Evolutionary conservation across 2,329 filamentous ascomycete genomes (phyloP).

Genomic region (Diaporthe batatas): DNA sequence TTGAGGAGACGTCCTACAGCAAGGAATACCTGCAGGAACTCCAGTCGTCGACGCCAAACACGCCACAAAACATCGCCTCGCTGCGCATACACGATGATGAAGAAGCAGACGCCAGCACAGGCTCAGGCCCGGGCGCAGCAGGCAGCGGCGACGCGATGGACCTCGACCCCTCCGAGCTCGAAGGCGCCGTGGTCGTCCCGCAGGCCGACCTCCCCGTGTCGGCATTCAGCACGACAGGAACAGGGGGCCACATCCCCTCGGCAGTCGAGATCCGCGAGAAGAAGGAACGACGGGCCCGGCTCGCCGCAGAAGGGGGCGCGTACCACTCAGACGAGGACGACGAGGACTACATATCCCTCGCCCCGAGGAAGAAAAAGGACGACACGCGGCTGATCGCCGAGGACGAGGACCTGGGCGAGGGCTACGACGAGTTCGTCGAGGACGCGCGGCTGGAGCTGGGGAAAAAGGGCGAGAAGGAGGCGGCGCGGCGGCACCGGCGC

Average conservation of each 20-base stretch:
- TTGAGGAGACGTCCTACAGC: slow-evolving; percentile 83
- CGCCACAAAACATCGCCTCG: slow-evolving; percentile 73
- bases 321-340: slow-evolving; percentile 68
- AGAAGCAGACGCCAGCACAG: too few relatives aligned
- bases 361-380: slow-evolving; percentile 68
- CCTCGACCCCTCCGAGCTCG: slow-evolving; percentile 71
- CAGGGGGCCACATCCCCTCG: slow-evolving; percentile 72
- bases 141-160: slow-evolving; percentile 62
- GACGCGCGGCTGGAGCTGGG: slow-evolving; percentile 85
- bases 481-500: slow-evolving; percentile 73
- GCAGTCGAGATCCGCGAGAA: slow-evolving; percentile 90
- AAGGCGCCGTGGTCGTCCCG: slow-evolving; percentile 75
- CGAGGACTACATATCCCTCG: slow-evolving; percentile 52
- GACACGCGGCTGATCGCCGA: slow-evolving; percentile 83
- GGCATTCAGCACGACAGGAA: slow-evolving; percentile 44
- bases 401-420: slow-evolving; percentile 93
- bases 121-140: background rate
- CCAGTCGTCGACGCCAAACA: slow-evolving; percentile 86
- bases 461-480: slow-evolving; percentile 81
- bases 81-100: slow-evolving; percentile 58
- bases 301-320: slow-evolving; percentile 77
- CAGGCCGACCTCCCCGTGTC: slow-evolving; percentile 55
- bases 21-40: slow-evolving; percentile 89
- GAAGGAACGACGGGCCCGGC: slow-evolving; percentile 86
- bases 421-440: slow-evolving; percentile 92